These are phyloP conservation scores for Karstenula rhodostoma DNA, from an alignment of 2,329 filamentous ascomycete genomes.

Conservation along the genomic window DNA sequence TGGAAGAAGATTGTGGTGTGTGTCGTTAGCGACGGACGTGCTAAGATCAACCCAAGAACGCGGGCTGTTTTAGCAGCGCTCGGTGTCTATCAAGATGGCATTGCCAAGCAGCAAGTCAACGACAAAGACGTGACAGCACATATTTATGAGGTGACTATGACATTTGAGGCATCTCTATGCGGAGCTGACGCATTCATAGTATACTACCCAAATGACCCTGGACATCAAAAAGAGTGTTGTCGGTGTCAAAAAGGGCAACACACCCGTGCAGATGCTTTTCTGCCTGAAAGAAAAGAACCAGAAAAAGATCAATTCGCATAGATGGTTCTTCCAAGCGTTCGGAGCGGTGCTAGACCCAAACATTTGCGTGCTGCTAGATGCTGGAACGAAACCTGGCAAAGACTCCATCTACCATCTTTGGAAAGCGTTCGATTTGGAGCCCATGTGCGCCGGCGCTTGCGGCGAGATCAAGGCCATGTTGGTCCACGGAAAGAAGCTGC, in stretches of 20 bases:
- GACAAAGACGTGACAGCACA: constrained; percentile 95
- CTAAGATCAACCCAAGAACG: constrained; percentile 94
- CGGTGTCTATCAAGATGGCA: constrained; percentile 97
- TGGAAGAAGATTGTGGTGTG: constrained; percentile 99
- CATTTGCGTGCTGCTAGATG: constrained; percentile 95
- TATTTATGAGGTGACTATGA: constrained; percentile 73
- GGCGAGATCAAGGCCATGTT: constrained; percentile 99
- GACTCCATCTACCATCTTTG: constrained; percentile 97
- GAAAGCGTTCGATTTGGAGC: constrained; percentile 98
- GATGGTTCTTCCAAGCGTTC: constrained; percentile 99
- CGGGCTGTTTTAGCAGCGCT: constrained; percentile 88
- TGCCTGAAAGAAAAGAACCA: constrained; percentile 99
- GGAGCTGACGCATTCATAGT: constrained; percentile 51
- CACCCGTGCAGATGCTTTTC: constrained; percentile 96
- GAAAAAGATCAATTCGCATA: constrained; percentile 99
- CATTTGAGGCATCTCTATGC: constrained; percentile 9
- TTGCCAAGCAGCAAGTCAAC: constrained; percentile 98
- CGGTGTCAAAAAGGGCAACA: constrained; percentile 79
- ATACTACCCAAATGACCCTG: constrained; percentile 85
- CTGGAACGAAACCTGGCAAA: constrained; percentile 91
- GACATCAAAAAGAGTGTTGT: constrained; percentile 92
- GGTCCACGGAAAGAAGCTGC: constrained; percentile 82
- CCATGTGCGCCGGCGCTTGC: constrained; percentile 96
- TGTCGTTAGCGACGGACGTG: constrained; percentile 94
- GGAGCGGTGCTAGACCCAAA: constrained; percentile 92